Base-by-base conservation (phyloP, 1,139 yeast species). In the Hansenula sp. region DNA sequence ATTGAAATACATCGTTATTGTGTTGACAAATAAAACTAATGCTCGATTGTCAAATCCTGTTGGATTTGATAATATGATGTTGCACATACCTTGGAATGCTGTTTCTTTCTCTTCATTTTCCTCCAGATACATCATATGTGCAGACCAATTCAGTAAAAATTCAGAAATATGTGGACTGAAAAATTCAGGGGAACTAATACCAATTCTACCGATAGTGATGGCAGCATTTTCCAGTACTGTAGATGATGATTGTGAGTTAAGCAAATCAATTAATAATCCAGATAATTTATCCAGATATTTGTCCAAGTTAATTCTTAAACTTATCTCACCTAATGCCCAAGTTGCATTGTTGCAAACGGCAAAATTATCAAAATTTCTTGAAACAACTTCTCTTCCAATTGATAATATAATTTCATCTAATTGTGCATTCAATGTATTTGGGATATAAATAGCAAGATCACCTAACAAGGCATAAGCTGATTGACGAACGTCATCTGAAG, bases 141-240 rank as follows among this genome's bases (percentile, higher is more conserved):
- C 65, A 46, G 88, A 75, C 95, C 95, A 88, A 35, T 69, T 68
- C 21, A 68, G 60, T 20, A 82, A 70, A 54, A 82, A 77, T 48
- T 77, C 76, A 0, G 73, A 60, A 29, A 86, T 54, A 44, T 79
- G 75, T 3, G 79, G 75, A 0, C 84, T 74, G 36, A 81, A 68
- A 32, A 72, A 70, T 20, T 76, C 77, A 4, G 92, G 80, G 29
- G 77, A 76, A 41, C 73, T 66, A 29, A 81, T 61, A 3, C 96
- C 96, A 57, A 90, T 67, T 50, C 97, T 75, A n/a, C 97, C 97
- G 43, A 92, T 68, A 32, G 97, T 84, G 42, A 89, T 85, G n/a
- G 96, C 95, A 2, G 90, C 81, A 60, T 92, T 92, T 56, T 90
- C 97, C 51, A 83, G 60, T 4, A 92, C 86, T 0, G 88, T 73